phyloP scores from a whole-genome alignment of 2,329 filamentous ascomycete genomes.

The Microascus cirrosus region DNA sequence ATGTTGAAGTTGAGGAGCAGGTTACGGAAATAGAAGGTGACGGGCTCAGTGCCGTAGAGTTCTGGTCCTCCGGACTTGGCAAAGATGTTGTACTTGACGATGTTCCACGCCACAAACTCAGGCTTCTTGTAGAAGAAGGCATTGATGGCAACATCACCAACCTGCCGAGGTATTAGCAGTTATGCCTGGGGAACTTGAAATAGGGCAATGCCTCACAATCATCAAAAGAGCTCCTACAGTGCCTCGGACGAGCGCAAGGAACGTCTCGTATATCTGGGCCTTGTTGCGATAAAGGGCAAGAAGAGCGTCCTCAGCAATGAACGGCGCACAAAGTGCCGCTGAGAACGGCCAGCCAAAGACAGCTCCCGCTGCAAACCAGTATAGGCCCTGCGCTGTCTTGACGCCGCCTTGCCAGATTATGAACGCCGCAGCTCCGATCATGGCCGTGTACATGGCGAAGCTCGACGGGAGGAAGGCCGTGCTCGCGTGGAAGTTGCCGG shows the following conservation, averaged over 20 bases:
- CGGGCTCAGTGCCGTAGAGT: conserved; percentile 91
- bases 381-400: conserved; percentile 72
- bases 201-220: conserved; percentile 41
- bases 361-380: conserved; percentile 80
- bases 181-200: neutral
- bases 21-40: conserved; percentile 94
- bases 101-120: conserved; percentile 76
- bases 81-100: conserved; percentile 92
- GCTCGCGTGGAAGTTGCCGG: conserved; percentile 89
- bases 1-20: conserved; percentile 88
- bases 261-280: conserved; percentile 47
- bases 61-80: conserved; percentile 71
- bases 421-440: conserved; percentile 78
- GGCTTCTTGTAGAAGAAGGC: conserved; percentile 75
- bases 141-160: conserved; percentile 60
- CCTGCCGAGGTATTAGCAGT: conserved; percentile 26
- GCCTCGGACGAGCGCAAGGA: conserved; percentile 56
- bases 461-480: conserved; percentile 82
- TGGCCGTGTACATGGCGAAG: conserved; percentile 91
- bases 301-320: conserved; percentile 65
- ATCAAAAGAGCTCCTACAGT: conserved; percentile 53
- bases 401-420: conserved; percentile 78
- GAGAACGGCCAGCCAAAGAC: conserved; percentile 93
- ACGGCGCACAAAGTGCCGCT: conserved; percentile 68
- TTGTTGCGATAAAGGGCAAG: conserved; percentile 40